Conservation (phyloP, 805 yeast species). For the Wickerhamiella sorbophila region DNA sequence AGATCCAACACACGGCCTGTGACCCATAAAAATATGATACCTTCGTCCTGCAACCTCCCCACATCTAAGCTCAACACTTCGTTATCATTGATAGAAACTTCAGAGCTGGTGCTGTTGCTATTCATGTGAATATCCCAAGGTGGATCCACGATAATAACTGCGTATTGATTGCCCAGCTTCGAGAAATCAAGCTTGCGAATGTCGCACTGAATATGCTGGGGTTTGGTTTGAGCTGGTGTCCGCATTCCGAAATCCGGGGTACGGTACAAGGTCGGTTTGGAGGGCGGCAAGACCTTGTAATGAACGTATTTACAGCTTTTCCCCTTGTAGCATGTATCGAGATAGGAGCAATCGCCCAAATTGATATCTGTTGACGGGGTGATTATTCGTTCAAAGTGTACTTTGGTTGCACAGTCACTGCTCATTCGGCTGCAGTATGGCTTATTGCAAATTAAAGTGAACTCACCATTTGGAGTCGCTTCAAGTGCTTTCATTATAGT, state of each 20-base stretch:
- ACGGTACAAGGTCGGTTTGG: constrained; percentile 1
- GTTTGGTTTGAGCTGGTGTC: constrained; percentile 25
- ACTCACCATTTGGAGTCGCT: neutral
- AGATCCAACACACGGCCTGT: constrained; percentile 87
- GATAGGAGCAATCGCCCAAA: constrained; percentile 83
- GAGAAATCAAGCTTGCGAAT: constrained; percentile 57
- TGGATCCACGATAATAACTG: constrained; percentile 72
- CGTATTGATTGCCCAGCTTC: constrained; percentile 66
- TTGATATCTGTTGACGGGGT: constrained; percentile 45
- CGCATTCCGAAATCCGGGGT: constrained; percentile 1
- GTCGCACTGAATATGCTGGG: constrained; percentile 86
- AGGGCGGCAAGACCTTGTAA: constrained; percentile 27
- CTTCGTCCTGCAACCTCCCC: constrained; percentile 63
- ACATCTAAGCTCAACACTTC: constrained; percentile 58
- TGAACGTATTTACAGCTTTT: constrained; percentile 70
- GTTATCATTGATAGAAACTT: constrained; percentile 37
- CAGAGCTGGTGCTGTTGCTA: constrained; percentile 6
- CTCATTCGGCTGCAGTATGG: neutral
- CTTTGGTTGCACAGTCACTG: constrained; percentile 8
- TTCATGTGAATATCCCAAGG: constrained; percentile 97
- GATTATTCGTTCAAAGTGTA: constrained; percentile 25
- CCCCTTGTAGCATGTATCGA: constrained; percentile 86
- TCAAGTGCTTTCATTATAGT: neutral
- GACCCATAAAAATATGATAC: constrained; percentile 78
- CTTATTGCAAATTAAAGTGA: constrained; percentile 4